phyloP scores from a whole-genome alignment of 352 stramenopile species.

The Discostella stelligera region DNA sequence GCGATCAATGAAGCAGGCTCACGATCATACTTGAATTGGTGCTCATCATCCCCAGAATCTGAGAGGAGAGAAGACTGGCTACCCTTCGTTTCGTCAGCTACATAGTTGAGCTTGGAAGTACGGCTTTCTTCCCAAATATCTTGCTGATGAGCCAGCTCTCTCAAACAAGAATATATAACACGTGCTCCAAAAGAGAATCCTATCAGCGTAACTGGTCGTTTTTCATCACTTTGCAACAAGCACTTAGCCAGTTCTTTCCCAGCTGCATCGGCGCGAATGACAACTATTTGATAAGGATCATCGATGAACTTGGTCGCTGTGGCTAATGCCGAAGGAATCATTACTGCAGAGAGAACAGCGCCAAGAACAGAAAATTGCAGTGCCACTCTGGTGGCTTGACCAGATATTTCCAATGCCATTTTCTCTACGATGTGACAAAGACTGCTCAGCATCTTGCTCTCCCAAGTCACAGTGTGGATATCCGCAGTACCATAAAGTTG shows the following conservation, averaged over 20 bases:
- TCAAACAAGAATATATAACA: constrained; percentile 72
- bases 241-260: constrained; percentile 69
- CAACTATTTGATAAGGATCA: constrained; percentile 52
- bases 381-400: constrained; percentile 45
- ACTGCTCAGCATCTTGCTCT: constrained; percentile 48
- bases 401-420: constrained; percentile 40
- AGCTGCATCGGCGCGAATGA: constrained; percentile 61
- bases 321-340: constrained; percentile 41
- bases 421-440: constrained; percentile 54
- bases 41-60: not conserved
- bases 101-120: constrained; percentile 11
- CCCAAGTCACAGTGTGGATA: constrained; percentile 57
- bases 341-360: constrained; percentile 36
- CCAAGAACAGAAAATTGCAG: constrained; percentile 42
- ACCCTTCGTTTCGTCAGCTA: constrained; percentile 5
- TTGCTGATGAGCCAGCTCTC: constrained; percentile 67
- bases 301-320: constrained; percentile 51
- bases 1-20: constrained; percentile 50
- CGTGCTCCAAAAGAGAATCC: constrained; percentile 70
- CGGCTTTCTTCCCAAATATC: constrained; percentile 63
- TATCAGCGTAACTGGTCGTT: constrained; percentile 61
- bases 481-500: constrained; percentile 46
- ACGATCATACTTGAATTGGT: constrained; percentile 39
- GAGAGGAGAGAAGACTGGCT: not conserved
- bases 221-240: constrained; percentile 59